Conservation (phyloP, 2,329 filamentous ascomycete species). For the Curvularia lunata region DNA sequence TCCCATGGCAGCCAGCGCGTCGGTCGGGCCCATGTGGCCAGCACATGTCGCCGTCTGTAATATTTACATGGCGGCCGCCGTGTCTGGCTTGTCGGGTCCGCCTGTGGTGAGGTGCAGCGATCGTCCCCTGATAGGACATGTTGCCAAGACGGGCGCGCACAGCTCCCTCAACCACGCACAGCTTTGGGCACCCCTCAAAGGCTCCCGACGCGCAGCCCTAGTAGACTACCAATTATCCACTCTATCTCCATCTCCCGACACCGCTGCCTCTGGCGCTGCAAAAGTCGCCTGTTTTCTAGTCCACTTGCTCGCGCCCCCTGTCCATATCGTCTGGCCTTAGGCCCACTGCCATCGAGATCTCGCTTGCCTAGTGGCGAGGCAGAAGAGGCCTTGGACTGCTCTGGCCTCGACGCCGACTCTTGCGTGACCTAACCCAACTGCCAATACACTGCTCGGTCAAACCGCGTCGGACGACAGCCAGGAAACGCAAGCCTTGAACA, state of each 20-base stretch:
- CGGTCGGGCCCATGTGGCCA: slow-evolving; percentile 15
- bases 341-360: slow-evolving; percentile 11
- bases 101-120: slow-evolving; percentile 15
- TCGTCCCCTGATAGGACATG: slow-evolving; percentile 18
- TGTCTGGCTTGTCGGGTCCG: slow-evolving; percentile 23
- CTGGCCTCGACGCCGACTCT: neutral
- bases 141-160: slow-evolving; percentile 25
- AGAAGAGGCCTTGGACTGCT: neutral
- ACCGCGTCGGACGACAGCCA: neutral
- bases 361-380: slow-evolving; percentile 3
- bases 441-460: neutral
- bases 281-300: neutral
- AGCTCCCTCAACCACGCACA: slow-evolving; percentile 8
- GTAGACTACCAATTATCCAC: neutral
- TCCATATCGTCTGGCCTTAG: neutral
- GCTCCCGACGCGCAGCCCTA: neutral
- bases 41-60: neutral
- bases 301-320: too few relatives aligned
- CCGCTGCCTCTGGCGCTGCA: neutral
- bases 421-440: neutral
- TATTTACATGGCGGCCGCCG: slow-evolving; percentile 11
- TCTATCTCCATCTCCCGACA: neutral
- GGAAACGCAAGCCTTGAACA: neutral
- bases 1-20: slow-evolving; percentile 10
- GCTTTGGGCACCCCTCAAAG: neutral